Conservation (phyloP, 192 early-diverging fungal genomes). For the Coemansia sp. region DNA sequence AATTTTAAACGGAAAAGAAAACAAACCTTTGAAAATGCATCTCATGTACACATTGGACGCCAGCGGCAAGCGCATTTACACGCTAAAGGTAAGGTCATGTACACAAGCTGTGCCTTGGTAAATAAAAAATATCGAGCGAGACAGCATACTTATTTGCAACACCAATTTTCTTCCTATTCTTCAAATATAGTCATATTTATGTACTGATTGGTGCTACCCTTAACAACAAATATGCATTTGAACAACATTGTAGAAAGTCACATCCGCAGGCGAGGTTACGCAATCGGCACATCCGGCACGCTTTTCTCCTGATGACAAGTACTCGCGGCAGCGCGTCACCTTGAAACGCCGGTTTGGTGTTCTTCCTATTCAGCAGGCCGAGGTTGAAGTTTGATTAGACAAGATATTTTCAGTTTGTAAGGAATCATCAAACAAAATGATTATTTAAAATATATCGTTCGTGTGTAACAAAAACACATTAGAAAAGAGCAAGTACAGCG, state of each 20-base stretch:
- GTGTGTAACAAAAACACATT: not conserved
- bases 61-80: conserved; percentile 90
- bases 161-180: not conserved
- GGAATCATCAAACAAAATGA: not conserved
- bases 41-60: conserved; percentile 84
- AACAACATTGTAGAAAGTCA: conserved; percentile 68
- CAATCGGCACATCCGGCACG: conserved; percentile 98
- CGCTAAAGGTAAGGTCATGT: conserved; percentile 72
- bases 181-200: not conserved
- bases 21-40: conserved; percentile 67
- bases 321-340: conserved; percentile 94
- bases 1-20: not conserved
- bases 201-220: not conserved
- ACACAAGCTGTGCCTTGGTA: not conserved
- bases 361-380: conserved; percentile 68
- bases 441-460: not conserved
- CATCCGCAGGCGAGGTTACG: conserved; percentile 74
- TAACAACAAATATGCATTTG: not conserved
- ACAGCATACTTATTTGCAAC: not conserved
- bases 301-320: conserved; percentile 99
- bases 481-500: not conserved
- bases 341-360: conserved; percentile 94
- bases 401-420: not conserved
- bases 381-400: conserved; percentile 33
- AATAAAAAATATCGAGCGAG: not conserved